Base-by-base conservation (phyloP, 2,329 filamentous ascomycete species). In the Diaporthe capsici region DNA sequence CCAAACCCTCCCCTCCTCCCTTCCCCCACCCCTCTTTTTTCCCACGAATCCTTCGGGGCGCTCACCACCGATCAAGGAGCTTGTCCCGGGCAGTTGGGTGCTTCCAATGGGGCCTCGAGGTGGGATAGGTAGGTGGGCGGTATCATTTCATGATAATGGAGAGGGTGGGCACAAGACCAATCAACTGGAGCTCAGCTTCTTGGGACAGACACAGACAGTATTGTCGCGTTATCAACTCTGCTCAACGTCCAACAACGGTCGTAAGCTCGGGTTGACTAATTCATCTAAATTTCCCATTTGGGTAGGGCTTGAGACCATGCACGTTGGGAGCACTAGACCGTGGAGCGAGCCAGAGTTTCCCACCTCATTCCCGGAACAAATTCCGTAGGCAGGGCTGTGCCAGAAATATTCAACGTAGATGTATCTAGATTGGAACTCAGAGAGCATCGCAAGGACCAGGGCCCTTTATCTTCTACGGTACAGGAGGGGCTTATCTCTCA, bases 301-400 rank as follows among this genome's bases (percentile, higher is more conserved):
- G 71, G 71, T 53, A 39, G 57, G 58, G 55, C 42, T 72, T 63
- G 71, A 63, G 71, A 72, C 34, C 28, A 72, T 72, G 71, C 71
- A 61, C 39, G 71, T 51, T 68, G 44, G 31, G 44, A 68, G 63
- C 42, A 49, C 42, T 67, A 37, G 2, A 10, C 31, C 7, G 20
- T 34, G 20, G 22, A 53, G 31, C 10, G 63, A 68, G 22, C 47
- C 63, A 37, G 20, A 63, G 39, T 31, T 63, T 8, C 15, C 20
- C n/a, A 10, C 53, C n/a, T 42, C 47, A 70, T 70, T 70, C 47
- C 60, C 47, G 65, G 65, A 39, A 20, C 65, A 55, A 68, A 55
- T 70, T 53, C 65, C 65, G 65, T 28, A 28, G 65, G 6, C 65
- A 55, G 65, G 63, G 47, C 65, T 53, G 65, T 68, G 63, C 28